Evolutionary conservation across 495 filamentous ascomycete genomes (phyloP).

Genomic region (Podospora australis): DNA sequence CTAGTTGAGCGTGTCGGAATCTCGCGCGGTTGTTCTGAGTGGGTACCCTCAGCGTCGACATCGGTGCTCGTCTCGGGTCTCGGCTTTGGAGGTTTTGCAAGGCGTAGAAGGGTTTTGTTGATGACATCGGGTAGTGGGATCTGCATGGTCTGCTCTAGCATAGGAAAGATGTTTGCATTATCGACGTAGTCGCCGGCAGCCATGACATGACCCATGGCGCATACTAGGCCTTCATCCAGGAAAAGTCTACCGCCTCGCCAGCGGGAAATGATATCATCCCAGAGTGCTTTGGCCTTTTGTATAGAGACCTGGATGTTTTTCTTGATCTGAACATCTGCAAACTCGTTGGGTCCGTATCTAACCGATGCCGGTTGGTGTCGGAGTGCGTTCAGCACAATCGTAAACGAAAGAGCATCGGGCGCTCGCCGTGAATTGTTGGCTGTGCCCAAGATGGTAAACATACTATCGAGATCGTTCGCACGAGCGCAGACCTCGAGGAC

Average conservation of each 20-base stretch:
- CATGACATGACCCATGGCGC: slow-evolving; percentile 69
- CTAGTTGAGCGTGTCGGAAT: neutral
- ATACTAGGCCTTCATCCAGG: slow-evolving; percentile 68
- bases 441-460: slow-evolving; percentile 67
- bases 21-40: neutral
- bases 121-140: slow-evolving; percentile 47
- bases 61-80: neutral
- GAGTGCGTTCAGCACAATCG: slow-evolving; percentile 71
- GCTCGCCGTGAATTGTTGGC: slow-evolving; percentile 53
- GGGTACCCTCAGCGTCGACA: neutral
- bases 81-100: neutral
- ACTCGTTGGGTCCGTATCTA: slow-evolving; percentile 2
- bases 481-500: slow-evolving; percentile 71
- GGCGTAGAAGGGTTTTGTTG: slow-evolving; percentile 3
- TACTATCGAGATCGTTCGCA: slow-evolving; percentile 60
- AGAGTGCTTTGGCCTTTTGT: slow-evolving; percentile 59
- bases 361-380: slow-evolving; percentile 25
- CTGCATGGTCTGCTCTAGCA: slow-evolving; percentile 72
- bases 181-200: slow-evolving; percentile 49
- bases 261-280: slow-evolving; percentile 67
- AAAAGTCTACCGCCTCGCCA: slow-evolving; percentile 63
- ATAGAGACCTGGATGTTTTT: slow-evolving; percentile 32
- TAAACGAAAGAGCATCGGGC: slow-evolving; percentile 67
- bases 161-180: slow-evolving; percentile 59
- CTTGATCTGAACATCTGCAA: slow-evolving; percentile 17